A percentile compares a stretch with the other conserved stretches of the same genome.
phyloP scores from a whole-genome alignment of 495 filamentous ascomycete species.

The Annulohypoxylon maeteangense region DNA sequence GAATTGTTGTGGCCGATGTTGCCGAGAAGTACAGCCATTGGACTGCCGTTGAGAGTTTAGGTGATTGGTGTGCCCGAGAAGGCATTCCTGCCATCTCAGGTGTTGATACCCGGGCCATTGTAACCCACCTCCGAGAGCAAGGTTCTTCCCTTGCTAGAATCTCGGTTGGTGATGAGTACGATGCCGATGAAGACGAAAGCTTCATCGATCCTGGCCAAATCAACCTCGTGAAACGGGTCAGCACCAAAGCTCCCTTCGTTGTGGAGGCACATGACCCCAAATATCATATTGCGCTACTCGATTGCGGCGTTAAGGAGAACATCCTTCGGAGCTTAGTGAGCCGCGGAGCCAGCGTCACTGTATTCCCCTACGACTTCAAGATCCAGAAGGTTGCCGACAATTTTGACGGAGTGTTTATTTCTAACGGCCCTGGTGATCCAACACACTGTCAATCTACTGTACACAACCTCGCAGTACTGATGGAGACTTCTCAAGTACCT shows the following conservation, averaged over 20 bases:
- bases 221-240: slow-evolving; percentile 93
- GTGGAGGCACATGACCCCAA: slow-evolving; percentile 80
- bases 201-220: slow-evolving; percentile 95
- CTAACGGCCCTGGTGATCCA: slow-evolving; percentile 97
- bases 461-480: slow-evolving; percentile 85
- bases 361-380: slow-evolving; percentile 94
- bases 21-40: slow-evolving; percentile 96
- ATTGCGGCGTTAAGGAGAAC: slow-evolving; percentile 99
- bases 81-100: slow-evolving; percentile 96
- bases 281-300: slow-evolving; percentile 91
- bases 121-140: slow-evolving; percentile 93
- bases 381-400: slow-evolving; percentile 98
- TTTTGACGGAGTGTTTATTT: slow-evolving; percentile 98
- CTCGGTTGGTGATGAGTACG: slow-evolving; percentile 96
- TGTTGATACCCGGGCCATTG: slow-evolving; percentile 95
- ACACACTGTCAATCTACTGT: slow-evolving; percentile 94
- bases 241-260: slow-evolving; percentile 97
- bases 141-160: slow-evolving; percentile 95
- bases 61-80: slow-evolving; percentile 94
- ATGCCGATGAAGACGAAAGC: slow-evolving; percentile 97
- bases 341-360: slow-evolving; percentile 88
- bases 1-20: slow-evolving; percentile 94
- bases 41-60: slow-evolving; percentile 94
- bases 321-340: slow-evolving; percentile 92
- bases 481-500: slow-evolving; percentile 88